Base-by-base conservation (phyloP, 257 asterid species). In the Nicotiana attenuata region DNA sequence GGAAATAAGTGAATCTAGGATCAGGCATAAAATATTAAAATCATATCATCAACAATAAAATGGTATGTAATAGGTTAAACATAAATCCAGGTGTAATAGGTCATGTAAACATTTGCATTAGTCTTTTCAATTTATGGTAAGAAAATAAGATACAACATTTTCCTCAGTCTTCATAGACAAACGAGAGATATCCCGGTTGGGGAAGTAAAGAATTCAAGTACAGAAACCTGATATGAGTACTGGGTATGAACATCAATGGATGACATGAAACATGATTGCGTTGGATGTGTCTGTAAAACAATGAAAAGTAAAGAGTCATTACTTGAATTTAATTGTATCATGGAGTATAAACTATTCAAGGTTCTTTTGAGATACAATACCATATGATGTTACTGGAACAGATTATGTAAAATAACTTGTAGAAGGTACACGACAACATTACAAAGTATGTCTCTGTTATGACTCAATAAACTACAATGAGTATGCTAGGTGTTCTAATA, bases 221-320 rank as follows among this genome's bases (percentile, higher is more conserved):
- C 45, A 47, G 77, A 80, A 81, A 96, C 99, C 99, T 96, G 99
- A 86, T 96, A 96, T 22, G 97, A 91, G 88, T 96, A 96, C 84
- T 96, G 99, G 0, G 99, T 93, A 84, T 96, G 99, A 81, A 96
- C 94, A 86, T 96, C 99, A 78, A 95, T 93, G 81, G 98, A 96
- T 47, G 99, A 96, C 99, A 96, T 96, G 90, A 93, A 96, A 87
- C 99, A 96, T 76, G 99, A 96, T 83, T 96, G 99, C 2, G 98
- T 93, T 45, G 99, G 99, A 90, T 96, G 98, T n/a, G 99, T 96
- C 99, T 96, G 93, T 91, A 91, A 87, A 83, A 80, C 41, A 86
- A 56, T 26, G 83, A 75, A 83, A 59, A 80, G 86, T 67, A 80
- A 59, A 77, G 10, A 80, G 65, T 52, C 64, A 80, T 9, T 75